A percentile compares a stretch with the other conserved stretches of the same genome.
Conservation (phyloP, 2,329 filamentous ascomycete genomes). For the Meredithiella fracta region DNA sequence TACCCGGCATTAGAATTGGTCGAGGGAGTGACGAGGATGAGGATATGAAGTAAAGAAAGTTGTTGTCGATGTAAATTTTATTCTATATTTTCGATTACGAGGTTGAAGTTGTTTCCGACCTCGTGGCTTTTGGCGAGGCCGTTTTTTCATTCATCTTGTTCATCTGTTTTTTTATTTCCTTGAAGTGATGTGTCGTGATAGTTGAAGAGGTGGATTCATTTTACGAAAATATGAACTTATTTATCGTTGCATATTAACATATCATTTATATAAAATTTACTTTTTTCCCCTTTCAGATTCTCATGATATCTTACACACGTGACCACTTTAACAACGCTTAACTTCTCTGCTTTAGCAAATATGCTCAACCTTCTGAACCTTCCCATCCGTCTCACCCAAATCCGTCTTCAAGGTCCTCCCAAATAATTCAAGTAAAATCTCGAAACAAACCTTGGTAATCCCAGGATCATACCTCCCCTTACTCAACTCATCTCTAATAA, state of each 20-base stretch:
- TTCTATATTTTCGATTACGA: background rate
- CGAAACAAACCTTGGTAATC: conserved; percentile 73
- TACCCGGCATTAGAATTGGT: conserved; percentile 6
- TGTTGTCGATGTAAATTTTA: background rate
- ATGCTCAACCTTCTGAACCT: conserved; percentile 49
- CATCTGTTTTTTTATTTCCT: too few species aligned
- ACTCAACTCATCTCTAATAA: conserved; percentile 80
- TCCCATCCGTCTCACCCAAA: conserved; percentile 50
- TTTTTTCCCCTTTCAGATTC: background rate
- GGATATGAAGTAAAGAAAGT: background rate
- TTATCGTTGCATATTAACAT: conserved; percentile 14
- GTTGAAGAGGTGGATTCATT: background rate
- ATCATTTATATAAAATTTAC: conserved; percentile 13
- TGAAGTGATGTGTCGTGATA: too few species aligned
- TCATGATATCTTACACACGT: too few species aligned
- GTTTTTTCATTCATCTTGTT: background rate
- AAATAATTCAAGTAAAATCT: conserved; percentile 78
- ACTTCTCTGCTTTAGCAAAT: conserved; percentile 38
- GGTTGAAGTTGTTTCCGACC: too few species aligned
- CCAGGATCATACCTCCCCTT: conserved; percentile 90
- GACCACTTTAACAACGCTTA: too few species aligned
- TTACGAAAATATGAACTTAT: conserved; percentile 6
- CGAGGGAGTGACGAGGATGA: background rate
- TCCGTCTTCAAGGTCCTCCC: conserved; percentile 62
- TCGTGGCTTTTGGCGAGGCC: background rate